Evolutionary conservation across 495 filamentous ascomycete genomes (phyloP), one percentile per base, ranked within the genome.

Genomic region (Paragyromitra xinjiangensis): DNA sequence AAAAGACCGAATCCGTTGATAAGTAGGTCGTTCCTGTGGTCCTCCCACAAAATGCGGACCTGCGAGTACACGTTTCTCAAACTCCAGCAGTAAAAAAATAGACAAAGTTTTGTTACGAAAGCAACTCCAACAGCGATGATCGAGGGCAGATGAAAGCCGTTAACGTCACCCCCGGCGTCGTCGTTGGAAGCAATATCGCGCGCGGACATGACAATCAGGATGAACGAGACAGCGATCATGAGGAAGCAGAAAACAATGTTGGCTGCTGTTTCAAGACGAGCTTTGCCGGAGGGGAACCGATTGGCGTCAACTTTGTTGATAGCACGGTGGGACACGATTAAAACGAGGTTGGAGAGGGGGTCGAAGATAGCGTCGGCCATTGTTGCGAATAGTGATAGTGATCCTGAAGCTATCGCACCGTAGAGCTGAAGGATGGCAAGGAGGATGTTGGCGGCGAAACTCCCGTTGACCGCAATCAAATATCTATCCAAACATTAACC

Each of bases 351-450:
- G 82, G 91, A 94, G 83, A 96, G 80, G 16, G 96, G 96, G 83
- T 99, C 95, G 85, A 99, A 99, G 77, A 99, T 88, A 29, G 95
- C 91, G 84, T 99, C 95, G 44, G 94, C 95, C 92, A 97, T 97
- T 64, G 96, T 99, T 6, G 95, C 97, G 87, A 98, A 97, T 63
- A 99, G 89, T 5, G 95, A 98, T 50, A 98, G 88, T 6, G 94
- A 97, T 24, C 91, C 89, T 1, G 94, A 97, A 0, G 93, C 90
- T 42, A 92, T 88, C 64, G 95, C 95, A 40, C 90, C 95, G 84
- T 97, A 99, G 50, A 98, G 84, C 80, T 99, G 95, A 3, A 99
- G 86, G 6, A 88, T 84, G 6, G 93, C 89, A 3, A 99, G 87
- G 45, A 92, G 64, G 42, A 97, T 81, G 82, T 98, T 99, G 56